Base-by-base conservation (phyloP, 2,329 filamentous ascomycete species). In the Fusarium incarnatum region DNA sequence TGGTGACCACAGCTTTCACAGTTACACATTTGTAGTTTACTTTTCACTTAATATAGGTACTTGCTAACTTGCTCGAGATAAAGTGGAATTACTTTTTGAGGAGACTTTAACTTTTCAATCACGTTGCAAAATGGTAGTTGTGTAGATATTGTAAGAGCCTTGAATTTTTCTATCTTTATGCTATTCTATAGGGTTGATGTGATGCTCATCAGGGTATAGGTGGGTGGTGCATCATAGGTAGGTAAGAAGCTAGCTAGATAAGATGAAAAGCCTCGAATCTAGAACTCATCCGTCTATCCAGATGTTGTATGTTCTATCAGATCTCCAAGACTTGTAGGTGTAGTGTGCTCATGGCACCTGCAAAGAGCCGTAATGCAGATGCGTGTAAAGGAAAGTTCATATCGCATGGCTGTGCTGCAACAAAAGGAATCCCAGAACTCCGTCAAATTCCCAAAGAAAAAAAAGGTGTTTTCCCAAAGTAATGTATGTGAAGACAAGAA, bases 171-270 rank as follows among this genome's bases (percentile, higher is more conserved):
- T 66, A 62, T 73, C 55, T 71, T 67, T 61, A 28, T 57, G 57
- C 60, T 65, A 41, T 67, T 63, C 60, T 67, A 68, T 55, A 34
- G 45, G 32, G 16, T 56, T 73, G 75, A 77, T 76, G 73, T 72
- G 73, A 76, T 76, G 72, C 71, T 70, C 76, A 77, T 75, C 74
- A 70, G 70, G 75, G 76, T 77, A 77, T 77, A 77, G 63, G 68
- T 68, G 34, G 68, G 53, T 45, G 49, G 20, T 65, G 70, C 75
- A 76, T 74, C 74, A 72, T 52, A 27, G 42, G 44, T 50, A 53
- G 34, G 47, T 42, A 48, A 52, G 56, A 67, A 68, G 44, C 50
- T 60, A 64, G 57, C 62, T 56, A 61, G 48, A 67, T 34, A 69
- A 64, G 60, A 64, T 41, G 40, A 56, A 70, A 63, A 58, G 52